Evolutionary conservation across 2,329 filamentous ascomycete genomes (phyloP).

Genomic region (Magnaporthiopsis poae): DNA sequence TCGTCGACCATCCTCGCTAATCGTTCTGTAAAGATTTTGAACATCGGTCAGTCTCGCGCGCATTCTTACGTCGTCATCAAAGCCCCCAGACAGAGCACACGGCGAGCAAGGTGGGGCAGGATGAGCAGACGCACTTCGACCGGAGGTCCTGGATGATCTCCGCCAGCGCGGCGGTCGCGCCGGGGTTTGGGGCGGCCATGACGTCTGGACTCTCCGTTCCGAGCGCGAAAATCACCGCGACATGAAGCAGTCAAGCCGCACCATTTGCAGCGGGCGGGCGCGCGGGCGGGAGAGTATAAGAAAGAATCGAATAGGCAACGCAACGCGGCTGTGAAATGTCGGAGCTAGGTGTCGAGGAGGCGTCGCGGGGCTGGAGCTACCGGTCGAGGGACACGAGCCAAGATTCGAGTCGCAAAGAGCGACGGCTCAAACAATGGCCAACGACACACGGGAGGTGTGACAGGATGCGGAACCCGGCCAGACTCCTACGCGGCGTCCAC

Average conservation of each 20-base stretch:
- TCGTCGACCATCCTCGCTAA: constrained; percentile 39
- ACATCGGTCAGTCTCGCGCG: background rate
- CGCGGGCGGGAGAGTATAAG: background rate
- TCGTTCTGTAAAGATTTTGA: constrained; percentile 15
- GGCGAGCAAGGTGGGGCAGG: no score
- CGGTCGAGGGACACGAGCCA: background rate
- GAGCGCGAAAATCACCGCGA: constrained; percentile 5
- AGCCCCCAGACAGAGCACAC: background rate
- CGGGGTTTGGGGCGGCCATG: constrained; percentile 4
- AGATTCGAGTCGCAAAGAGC: background rate
- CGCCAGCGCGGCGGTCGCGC: constrained; percentile 6
- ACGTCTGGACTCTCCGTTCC: background rate
- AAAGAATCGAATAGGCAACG: background rate
- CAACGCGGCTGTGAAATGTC: background rate
- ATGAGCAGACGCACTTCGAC: constrained; percentile 34
- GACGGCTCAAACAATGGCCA: background rate
- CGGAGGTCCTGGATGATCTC: constrained; percentile 42
- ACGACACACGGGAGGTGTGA: background rate
- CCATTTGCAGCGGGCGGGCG: background rate
- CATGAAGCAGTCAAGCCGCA: background rate
- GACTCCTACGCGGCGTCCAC: background rate
- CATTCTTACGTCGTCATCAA: background rate
- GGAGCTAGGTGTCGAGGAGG: background rate
- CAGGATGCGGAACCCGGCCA: background rate
- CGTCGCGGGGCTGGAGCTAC: constrained; percentile 7